Evolutionary conservation across 2,329 filamentous ascomycete genomes (phyloP).

Genomic region (Penicillium olsonii): DNA sequence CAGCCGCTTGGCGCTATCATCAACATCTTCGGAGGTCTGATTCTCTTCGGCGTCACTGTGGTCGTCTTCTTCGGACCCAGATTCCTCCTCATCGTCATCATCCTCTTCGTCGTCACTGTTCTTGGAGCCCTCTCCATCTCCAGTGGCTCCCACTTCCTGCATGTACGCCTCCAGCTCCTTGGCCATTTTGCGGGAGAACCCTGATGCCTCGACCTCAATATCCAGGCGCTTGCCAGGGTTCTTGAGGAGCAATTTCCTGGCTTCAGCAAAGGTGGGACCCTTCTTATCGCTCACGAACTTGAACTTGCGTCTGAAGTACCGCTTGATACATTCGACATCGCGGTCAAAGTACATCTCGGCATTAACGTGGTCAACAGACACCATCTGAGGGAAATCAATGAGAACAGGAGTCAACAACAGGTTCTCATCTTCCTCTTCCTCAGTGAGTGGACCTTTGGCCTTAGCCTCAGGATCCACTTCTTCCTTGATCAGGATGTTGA

Average conservation of each 20-base stretch:
- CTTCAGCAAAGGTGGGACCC: constrained; percentile 83
- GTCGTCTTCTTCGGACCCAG: constrained; percentile 37
- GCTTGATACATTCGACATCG: constrained; percentile 92
- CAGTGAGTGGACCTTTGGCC: constrained; percentile 37
- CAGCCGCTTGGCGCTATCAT: constrained; percentile 33
- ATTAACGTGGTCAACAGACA: constrained; percentile 90
- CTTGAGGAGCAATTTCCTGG: constrained; percentile 68
- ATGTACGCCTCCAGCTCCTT: constrained; percentile 93
- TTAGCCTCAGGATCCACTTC: constrained; percentile 43
- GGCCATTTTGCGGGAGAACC: constrained; percentile 95
- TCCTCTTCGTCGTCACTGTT: constrained; percentile 34
- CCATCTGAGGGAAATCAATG: constrained; percentile 98
- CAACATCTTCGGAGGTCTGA: constrained; percentile 19
- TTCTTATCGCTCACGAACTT: constrained; percentile 79
- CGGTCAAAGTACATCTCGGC: constrained; percentile 97
- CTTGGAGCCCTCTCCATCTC: constrained; percentile 46
- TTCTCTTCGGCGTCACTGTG: constrained; percentile 37
- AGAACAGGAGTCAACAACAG: constrained; percentile 73
- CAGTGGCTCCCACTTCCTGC: constrained; percentile 66
- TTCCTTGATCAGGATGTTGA: constrained; percentile 95
- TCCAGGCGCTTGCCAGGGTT: constrained; percentile 73
- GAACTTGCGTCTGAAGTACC: constrained; percentile 87
- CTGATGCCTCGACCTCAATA: constrained; percentile 85
- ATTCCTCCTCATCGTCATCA: constrained; percentile 40
- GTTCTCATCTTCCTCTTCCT: constrained; percentile 31